These are phyloP conservation scores for Aspergillus viridinutans DNA, from an alignment of 2,329 filamentous ascomycete genomes.

Conservation along the genomic window DNA sequence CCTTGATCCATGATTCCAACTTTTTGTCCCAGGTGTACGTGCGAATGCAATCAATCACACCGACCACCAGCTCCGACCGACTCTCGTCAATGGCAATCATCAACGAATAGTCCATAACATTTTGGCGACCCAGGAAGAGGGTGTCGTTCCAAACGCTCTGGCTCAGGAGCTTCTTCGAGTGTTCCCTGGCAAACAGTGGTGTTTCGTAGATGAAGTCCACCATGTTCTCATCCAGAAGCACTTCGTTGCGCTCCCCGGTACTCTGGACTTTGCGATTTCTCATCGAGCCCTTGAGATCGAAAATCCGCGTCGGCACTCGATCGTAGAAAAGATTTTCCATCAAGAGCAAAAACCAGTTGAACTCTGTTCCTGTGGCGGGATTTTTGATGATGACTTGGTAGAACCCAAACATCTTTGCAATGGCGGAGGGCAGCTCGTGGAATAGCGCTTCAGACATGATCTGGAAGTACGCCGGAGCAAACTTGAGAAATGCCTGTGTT, in stretches of 20 bases:
- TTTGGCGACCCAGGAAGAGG: slow-evolving; percentile 85
- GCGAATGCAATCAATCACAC: slow-evolving; percentile 96
- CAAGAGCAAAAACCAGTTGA: slow-evolving; percentile 87
- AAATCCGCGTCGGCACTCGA: slow-evolving; percentile 79
- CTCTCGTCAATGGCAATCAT: slow-evolving; percentile 97
- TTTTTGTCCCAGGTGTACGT: slow-evolving; percentile 99
- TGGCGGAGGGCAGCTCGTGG: slow-evolving; percentile 90
- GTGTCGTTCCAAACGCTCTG: slow-evolving; percentile 97
- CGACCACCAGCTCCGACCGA: slow-evolving; percentile 86
- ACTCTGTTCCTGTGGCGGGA: slow-evolving; percentile 81
- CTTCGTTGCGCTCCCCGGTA: slow-evolving; percentile 93
- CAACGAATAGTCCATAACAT: slow-evolving; percentile 98
- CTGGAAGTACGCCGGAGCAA: slow-evolving; percentile 93
- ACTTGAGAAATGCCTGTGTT: slow-evolving; percentile 88
- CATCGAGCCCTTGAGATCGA: slow-evolving; percentile 98
- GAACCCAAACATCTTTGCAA: slow-evolving; percentile 98
- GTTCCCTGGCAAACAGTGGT: slow-evolving; percentile 89
- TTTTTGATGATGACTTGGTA: slow-evolving; percentile 98
- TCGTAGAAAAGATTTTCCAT: slow-evolving; percentile 99
- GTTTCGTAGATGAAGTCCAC: slow-evolving; percentile 99
- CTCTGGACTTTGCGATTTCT: slow-evolving; percentile 95
- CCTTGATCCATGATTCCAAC: slow-evolving; percentile 99
- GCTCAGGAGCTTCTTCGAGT: slow-evolving; percentile 88
- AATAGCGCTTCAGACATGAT: slow-evolving; percentile 97
- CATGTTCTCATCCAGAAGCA: slow-evolving; percentile 96